phyloP scores from a whole-genome alignment of 1,284 basidiomycete genomes.

The Chiua sp. region DNA sequence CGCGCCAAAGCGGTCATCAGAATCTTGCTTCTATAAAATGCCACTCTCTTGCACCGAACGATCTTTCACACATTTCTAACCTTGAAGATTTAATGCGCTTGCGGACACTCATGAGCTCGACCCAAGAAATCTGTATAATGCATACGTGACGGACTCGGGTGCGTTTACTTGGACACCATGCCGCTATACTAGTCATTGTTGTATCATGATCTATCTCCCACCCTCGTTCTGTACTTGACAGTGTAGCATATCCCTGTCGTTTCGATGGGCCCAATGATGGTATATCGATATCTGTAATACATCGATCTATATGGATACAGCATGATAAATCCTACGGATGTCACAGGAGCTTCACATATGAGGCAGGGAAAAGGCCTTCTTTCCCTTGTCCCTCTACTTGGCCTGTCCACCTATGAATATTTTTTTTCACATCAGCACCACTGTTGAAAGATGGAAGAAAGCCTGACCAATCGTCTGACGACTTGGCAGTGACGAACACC shows the following conservation, averaged over 20 bases:
- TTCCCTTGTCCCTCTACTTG: constrained; percentile 66
- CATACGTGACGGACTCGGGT: constrained; percentile 7
- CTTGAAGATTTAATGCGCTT: constrained; percentile 17
- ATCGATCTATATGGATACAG: neutral
- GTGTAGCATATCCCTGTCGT: constrained; percentile 36
- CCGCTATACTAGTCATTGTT: constrained; percentile 33
- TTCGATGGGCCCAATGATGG: constrained; percentile 24
- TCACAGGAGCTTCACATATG: constrained; percentile 71
- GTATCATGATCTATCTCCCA: constrained; percentile 30
- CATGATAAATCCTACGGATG: too few relatives aligned
- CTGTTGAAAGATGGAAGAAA: constrained; percentile 16
- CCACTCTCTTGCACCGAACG: constrained; percentile 23
- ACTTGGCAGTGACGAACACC: constrained; percentile 63
- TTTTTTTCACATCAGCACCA: constrained; percentile 3
- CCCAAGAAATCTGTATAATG: constrained; percentile 12
- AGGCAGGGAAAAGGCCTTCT: constrained; percentile 72
- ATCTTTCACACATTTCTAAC: constrained; percentile 35
- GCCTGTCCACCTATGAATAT: constrained; percentile 70
- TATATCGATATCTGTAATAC: constrained; percentile 2
- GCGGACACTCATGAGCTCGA: constrained; percentile 24
- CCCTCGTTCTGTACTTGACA: constrained; percentile 38
- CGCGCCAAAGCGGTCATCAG: constrained; percentile 20
- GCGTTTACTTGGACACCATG: constrained; percentile 30
- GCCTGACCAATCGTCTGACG: constrained; percentile 75
- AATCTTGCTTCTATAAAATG: constrained; percentile 30